These are phyloP conservation scores for Globisporangium parvum DNA, from an alignment of 352 stramenopile genomes.

Conservation along the genomic window DNA sequence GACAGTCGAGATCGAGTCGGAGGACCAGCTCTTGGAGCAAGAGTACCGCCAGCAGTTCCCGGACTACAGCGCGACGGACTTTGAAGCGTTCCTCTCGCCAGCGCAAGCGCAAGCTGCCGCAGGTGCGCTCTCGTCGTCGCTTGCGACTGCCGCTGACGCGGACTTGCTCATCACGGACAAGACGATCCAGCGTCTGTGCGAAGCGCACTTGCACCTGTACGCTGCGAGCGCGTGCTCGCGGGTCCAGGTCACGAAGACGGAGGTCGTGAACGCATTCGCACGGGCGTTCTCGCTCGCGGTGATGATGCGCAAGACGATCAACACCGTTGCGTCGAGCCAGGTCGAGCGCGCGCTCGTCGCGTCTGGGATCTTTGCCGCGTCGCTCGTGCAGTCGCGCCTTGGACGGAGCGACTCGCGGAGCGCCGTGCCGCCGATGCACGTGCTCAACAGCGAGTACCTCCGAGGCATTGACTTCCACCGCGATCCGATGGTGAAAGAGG, in stretches of 20 bases:
- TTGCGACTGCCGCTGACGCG: slow-evolving; percentile 18
- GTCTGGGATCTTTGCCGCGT: slow-evolving; percentile 55
- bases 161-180: slow-evolving; percentile 68
- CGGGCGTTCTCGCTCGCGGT: slow-evolving; percentile 64
- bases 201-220: slow-evolving; percentile 67
- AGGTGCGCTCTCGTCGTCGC: slow-evolving; percentile 10
- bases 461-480: slow-evolving; percentile 91
- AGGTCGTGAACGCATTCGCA: slow-evolving; percentile 62
- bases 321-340: slow-evolving; percentile 30
- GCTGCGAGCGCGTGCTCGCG: slow-evolving; percentile 42
- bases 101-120: slow-evolving; percentile 17
- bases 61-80: slow-evolving; percentile 79
- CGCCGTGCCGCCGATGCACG: slow-evolving; percentile 43
- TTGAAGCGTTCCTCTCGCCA: slow-evolving; percentile 53
- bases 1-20: slow-evolving; percentile 70
- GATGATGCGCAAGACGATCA: slow-evolving; percentile 61
- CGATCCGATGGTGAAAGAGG: slow-evolving; percentile 91
- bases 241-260: slow-evolving; percentile 28
- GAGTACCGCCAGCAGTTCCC: slow-evolving; percentile 92
- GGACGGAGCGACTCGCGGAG: slow-evolving; percentile 28
- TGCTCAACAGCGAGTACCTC: slow-evolving; percentile 73
- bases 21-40: slow-evolving; percentile 81
- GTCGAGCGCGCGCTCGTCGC: slow-evolving; percentile 50
- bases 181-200: slow-evolving; percentile 64
- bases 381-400: slow-evolving; percentile 66